Percentiles rank a stretch among this genome's conserved stretches.
Evolutionary conservation across 768 basidiomycete genomes (phyloP).

Genomic region (Rhodotorula babjevae): DNA sequence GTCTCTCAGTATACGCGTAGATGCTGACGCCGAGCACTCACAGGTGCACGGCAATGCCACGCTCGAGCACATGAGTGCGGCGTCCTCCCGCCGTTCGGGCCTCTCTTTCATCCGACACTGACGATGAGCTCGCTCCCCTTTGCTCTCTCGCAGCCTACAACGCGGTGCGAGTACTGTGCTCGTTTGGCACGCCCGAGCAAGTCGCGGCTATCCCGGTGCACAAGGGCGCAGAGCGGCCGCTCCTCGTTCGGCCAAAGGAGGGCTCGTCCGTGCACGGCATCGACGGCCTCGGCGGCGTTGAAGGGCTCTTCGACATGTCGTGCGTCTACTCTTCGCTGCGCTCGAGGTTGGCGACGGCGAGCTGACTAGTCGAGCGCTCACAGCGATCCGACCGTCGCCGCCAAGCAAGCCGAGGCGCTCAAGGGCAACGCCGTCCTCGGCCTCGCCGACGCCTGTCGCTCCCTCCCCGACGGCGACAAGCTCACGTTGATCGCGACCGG

Average conservation of each 20-base stretch:
- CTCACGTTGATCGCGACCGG: conserved; percentile 70
- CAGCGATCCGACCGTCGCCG: conserved; percentile 52
- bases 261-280: conserved; percentile 61
- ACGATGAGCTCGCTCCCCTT: neutral
- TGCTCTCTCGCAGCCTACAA: conserved; percentile 50
- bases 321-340: neutral
- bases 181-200: conserved; percentile 59
- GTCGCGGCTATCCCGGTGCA: conserved; percentile 57
- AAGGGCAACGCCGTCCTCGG: conserved; percentile 57
- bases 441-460: conserved; percentile 57
- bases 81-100: neutral
- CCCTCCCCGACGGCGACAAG: conserved; percentile 54
- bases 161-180: conserved; percentile 68
- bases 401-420: conserved; percentile 11
- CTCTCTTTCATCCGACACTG: conserved; percentile 42
- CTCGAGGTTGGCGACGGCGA: too few relatives aligned
- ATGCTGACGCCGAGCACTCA: neutral
- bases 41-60: conserved; percentile 65
- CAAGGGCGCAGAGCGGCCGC: conserved; percentile 65
- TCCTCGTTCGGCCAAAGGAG: conserved; percentile 60
- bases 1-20: too few relatives aligned
- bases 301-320: conserved; percentile 55
- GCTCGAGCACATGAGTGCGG: conserved; percentile 53
- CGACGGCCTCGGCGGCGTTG: conserved; percentile 78
- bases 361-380: conserved; percentile 43